A percentile compares a stretch with the other conserved stretches of the same genome.
phyloP scores from a whole-genome alignment of 2,329 filamentous ascomycete species.

The Arthrobotrys iridis region DNA sequence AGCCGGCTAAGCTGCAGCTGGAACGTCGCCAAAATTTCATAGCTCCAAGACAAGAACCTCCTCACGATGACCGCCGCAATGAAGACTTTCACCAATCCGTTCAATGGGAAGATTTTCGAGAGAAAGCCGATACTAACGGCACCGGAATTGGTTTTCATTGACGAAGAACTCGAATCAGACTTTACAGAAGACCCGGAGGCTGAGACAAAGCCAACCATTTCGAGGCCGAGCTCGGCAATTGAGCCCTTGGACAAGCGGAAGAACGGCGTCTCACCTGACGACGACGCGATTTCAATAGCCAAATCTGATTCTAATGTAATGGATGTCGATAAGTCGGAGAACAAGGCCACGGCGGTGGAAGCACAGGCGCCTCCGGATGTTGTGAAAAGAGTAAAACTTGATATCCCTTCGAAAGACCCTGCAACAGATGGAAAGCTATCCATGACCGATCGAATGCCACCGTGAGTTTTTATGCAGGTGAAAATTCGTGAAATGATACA shows the following conservation, averaged over 20 bases:
- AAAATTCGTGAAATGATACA: not conserved
- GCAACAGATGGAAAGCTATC: not conserved
- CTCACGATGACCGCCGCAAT: constrained; percentile 42
- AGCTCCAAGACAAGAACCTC: not conserved
- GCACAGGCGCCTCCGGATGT: not conserved
- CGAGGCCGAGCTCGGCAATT: constrained; percentile 17
- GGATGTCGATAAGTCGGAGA: constrained; percentile 10
- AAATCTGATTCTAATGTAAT: constrained; percentile 11
- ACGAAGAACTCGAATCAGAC: constrained; percentile 30
- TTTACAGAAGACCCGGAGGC: constrained; percentile 37
- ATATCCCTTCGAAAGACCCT: constrained; percentile 13
- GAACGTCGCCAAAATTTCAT: not conserved
- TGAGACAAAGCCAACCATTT: constrained; percentile 14
- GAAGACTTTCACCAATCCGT: constrained; percentile 40
- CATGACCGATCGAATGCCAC: constrained; percentile 26
- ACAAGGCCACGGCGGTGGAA: not conserved
- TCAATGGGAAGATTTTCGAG: constrained; percentile 36
- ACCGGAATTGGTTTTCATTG: constrained; percentile 46
- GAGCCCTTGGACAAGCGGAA: constrained; percentile 14
- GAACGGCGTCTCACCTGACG: not conserved
- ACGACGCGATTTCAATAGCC: constrained; percentile 2
- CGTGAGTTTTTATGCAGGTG: constrained; percentile 19
- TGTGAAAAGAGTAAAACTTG: constrained; percentile 44
- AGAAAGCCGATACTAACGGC: constrained; percentile 26
- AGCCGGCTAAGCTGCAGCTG: not conserved